phyloP scores from a whole-genome alignment of 2,329 filamentous ascomycete species.

The Chaetomiaceae sp. region DNA sequence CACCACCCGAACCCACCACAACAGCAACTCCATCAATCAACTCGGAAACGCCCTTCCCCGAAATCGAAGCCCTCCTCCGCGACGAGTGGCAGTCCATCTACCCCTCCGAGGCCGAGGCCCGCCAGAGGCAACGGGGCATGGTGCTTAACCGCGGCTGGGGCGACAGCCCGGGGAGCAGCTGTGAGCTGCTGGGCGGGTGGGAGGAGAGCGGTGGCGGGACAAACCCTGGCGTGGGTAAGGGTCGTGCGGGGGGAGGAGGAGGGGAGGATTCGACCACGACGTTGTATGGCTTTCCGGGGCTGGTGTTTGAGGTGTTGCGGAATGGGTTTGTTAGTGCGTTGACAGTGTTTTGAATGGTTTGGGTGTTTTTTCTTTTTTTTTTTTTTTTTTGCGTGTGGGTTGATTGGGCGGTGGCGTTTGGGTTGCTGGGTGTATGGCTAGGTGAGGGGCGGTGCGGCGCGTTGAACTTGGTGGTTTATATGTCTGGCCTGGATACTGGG shows the following conservation, averaged over 20 bases:
- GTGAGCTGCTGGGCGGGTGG: constrained; percentile 78
- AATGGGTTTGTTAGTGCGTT: constrained; percentile 84
- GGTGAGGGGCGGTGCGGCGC: too few species aligned
- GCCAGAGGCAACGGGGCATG: constrained; percentile 63
- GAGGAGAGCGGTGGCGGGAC: constrained; percentile 64
- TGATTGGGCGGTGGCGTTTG: constrained; percentile 1
- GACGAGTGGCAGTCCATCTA: constrained; percentile 65
- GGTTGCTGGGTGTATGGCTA: too few species aligned
- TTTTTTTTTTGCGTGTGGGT: too few species aligned
- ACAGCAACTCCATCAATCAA: constrained; percentile 43
- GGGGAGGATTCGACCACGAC: constrained; percentile 64
- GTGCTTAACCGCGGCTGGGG: constrained; percentile 87
- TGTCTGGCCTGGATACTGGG: too few species aligned
- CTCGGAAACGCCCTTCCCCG: constrained; percentile 73
- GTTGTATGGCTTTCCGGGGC: constrained; percentile 84
- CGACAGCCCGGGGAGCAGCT: constrained; percentile 83
- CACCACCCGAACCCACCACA: constrained; percentile 31
- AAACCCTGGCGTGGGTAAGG: constrained; percentile 41
- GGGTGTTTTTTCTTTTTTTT: too few species aligned
- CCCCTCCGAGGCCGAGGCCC: constrained; percentile 45
- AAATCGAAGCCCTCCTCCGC: constrained; percentile 63
- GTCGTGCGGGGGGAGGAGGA: too few species aligned
- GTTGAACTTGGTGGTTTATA: too few species aligned
- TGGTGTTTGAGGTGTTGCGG: constrained; percentile 93
- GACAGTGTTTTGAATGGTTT: constrained; percentile 73